These are phyloP conservation scores for Stephanodiscus minutulus DNA, from an alignment of 108 stramenopile species.

Conservation along the genomic window DNA sequence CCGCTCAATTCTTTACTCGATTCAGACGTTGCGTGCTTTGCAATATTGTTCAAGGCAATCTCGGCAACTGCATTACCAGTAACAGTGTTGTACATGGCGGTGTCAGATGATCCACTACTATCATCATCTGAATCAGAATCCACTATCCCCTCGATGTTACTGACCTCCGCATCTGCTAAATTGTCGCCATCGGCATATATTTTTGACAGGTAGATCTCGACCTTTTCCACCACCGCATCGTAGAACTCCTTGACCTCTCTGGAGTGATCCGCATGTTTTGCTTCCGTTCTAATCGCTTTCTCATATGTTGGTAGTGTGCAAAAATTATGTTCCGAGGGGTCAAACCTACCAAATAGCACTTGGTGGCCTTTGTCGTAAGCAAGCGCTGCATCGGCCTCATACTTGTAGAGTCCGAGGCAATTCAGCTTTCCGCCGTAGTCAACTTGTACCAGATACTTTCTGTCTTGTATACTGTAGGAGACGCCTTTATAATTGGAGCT, in stretches of 20 bases:
- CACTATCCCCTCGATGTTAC: not conserved
- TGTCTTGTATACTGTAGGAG: not conserved
- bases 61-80: not conserved
- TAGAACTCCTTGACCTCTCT: not conserved
- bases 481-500: constrained; percentile 5
- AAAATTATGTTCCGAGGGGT: not conserved
- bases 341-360: not conserved
- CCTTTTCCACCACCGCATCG: constrained; percentile 1
- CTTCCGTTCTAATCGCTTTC: not conserved
- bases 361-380: not conserved
- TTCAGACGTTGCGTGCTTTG: not conserved
- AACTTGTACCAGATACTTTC: constrained; percentile 1
- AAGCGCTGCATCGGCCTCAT: constrained; percentile 17
- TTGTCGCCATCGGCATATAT: not conserved
- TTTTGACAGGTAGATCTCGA: not conserved
- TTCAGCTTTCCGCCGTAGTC: not conserved
- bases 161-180: not conserved
- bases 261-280: not conserved
- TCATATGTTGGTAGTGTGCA: not conserved
- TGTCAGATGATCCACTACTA: not conserved
- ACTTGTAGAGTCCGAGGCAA: not conserved
- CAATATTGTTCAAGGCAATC: not conserved
- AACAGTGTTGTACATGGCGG: not conserved
- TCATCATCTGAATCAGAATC: not conserved
- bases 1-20: too few species aligned